Evolutionary conservation across 371 early-diverging fungal species (phyloP), one percentile per base, ranked within the genome.

Genomic region (Rhizopus arrhizus): DNA sequence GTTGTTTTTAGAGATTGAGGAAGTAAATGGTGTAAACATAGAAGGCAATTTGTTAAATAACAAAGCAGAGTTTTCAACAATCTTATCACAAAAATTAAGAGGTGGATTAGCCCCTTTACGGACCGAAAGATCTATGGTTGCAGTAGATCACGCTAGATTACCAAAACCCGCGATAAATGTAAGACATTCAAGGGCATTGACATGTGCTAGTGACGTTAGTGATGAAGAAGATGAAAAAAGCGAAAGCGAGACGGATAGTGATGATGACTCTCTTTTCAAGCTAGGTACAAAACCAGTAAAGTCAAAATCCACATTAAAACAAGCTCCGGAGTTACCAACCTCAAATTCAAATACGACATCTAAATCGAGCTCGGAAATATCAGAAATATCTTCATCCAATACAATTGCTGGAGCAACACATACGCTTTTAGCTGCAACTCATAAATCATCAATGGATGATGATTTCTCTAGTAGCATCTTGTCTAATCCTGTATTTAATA

Each of bases 151-250:
- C 32, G 53, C 38, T 31, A 58, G 49, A 29, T 53, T 43, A 11
- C 64, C 64, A 15, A 43, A 33, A n/a, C 58, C 28, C 35, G 59
- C 42, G 31, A 28, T 7, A 8, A 48, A 29, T 9, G 28, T 29
- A 29, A 48, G 59, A 0, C 62, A 65, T 40, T 52, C 62, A n/a
- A 45, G 69, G 55, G 64, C 66, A 13, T 52, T 66, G 0, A 72
- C 71, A 31, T 73, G 64, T 57, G 75, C 77, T 3, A 80, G 80
- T 42, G 77, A 79, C 45, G 67, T 69, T 1, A 71, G 72, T 32
- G 77, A 75, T 12, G 71, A 66, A 6, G 72, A 62, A 8, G 69
- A 62, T 3, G 56, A 66, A 32, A 63, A 67, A 2, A 54, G 62
- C 4, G 66, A 59, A 0, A 60, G 59, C 28, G 70, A 72, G 12